Conservation (phyloP, 2,329 filamentous ascomycete species). For the Cladosporium oxysporum region DNA sequence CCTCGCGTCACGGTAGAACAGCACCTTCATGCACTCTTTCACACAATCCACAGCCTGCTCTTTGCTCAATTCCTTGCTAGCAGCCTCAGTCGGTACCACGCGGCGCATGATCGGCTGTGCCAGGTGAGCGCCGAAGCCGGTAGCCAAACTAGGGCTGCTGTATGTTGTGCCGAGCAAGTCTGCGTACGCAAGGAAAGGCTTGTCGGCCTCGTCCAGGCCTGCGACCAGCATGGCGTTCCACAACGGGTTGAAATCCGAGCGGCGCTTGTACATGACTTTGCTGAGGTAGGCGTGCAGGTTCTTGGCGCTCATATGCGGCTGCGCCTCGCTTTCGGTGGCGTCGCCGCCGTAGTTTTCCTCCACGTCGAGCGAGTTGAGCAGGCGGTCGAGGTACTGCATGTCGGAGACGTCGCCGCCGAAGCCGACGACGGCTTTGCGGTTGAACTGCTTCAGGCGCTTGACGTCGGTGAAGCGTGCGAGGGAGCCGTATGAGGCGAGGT, state of each 20-base stretch:
- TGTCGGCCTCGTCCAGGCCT: conserved; percentile 74
- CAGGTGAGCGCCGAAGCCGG: conserved; percentile 89
- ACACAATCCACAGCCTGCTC: conserved; percentile 80
- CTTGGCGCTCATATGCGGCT: conserved; percentile 73
- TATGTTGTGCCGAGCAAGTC: conserved; percentile 94
- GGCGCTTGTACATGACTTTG: conserved; percentile 94
- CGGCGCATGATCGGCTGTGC: conserved; percentile 88
- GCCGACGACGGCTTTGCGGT: conserved; percentile 79
- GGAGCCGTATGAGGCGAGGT: conserved; percentile 96
- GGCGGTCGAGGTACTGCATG: conserved; percentile 97
- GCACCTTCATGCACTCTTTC: conserved; percentile 95
- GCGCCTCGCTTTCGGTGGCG: conserved; percentile 62
- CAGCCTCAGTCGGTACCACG: conserved; percentile 79
- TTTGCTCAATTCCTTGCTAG: conserved; percentile 68
- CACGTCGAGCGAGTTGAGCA: conserved; percentile 83
- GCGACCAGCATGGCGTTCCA: conserved; percentile 96
- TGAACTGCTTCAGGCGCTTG: conserved; percentile 90
- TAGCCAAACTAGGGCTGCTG: conserved; percentile 82
- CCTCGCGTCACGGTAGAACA: conserved; percentile 95
- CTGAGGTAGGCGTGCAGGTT: conserved; percentile 96
- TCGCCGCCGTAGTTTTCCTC: conserved; percentile 76
- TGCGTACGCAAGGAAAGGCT: conserved; percentile 87
- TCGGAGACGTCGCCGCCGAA: conserved; percentile 97
- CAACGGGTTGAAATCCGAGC: conserved; percentile 92
- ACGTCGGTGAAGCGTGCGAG: conserved; percentile 93